Conservation (phyloP, 495 filamentous ascomycete genomes). For the Hyaloscypha variabilis region DNA sequence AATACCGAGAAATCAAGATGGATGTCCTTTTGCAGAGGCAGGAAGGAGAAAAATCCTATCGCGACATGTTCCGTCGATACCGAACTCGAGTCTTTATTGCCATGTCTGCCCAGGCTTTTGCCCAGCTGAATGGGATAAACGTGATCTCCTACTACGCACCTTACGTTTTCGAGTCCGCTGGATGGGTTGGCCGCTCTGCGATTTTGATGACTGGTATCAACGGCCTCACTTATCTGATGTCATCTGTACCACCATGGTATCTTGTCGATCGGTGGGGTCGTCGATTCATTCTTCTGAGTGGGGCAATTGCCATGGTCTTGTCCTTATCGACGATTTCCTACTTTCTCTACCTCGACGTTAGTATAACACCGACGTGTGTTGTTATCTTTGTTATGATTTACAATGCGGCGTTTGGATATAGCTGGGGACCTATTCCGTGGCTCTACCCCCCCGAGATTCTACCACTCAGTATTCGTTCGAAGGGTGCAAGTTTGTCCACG, state of each 20-base stretch:
- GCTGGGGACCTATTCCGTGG: constrained; percentile 99
- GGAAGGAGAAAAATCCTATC: constrained; percentile 90
- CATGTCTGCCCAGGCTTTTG: constrained; percentile 96
- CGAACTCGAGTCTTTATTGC: constrained; percentile 92
- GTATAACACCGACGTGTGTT: constrained; percentile 76
- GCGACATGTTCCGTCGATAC: constrained; percentile 95
- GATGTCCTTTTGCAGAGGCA: constrained; percentile 89
- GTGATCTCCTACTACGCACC: constrained; percentile 99
- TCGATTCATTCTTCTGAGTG: constrained; percentile 85
- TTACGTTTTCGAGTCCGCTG: constrained; percentile 92
- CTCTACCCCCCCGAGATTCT: constrained; percentile 97
- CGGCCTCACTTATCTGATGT: constrained; percentile 84
- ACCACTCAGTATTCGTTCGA: constrained; percentile 94
- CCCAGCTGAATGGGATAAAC: constrained; percentile 98
- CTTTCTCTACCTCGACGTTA: constrained; percentile 87
- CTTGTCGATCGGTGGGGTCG: constrained; percentile 93
- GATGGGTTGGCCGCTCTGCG: constrained; percentile 86
- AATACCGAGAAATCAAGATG: constrained; percentile 99
- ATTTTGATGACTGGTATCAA: constrained; percentile 99
- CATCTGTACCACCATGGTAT: constrained; percentile 96
- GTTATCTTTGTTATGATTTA: constrained; percentile 97
- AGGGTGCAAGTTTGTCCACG: constrained; percentile 95
- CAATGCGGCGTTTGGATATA: constrained; percentile 96
- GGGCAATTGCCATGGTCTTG: constrained; percentile 87
- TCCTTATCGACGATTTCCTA: constrained; percentile 93